Conservation (phyloP, 2,329 filamentous ascomycete species). For the Fusarium heterosporum region DNA sequence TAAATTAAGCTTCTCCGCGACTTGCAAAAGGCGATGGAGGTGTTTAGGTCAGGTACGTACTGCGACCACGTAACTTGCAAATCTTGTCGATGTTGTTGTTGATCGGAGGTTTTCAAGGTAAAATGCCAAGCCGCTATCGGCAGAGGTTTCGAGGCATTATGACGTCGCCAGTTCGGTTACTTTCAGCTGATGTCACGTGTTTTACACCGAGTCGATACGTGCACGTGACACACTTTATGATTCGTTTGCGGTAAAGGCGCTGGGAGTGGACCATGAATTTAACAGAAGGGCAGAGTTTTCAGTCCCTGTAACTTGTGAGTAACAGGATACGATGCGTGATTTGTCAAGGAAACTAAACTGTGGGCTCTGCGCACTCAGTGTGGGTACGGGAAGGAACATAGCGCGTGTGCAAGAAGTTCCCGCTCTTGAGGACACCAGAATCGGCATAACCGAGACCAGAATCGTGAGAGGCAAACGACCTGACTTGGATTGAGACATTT, state of each 20-base stretch:
- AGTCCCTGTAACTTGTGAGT: background rate
- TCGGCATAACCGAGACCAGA: conserved; percentile 2
- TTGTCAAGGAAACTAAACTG: conserved; percentile 7
- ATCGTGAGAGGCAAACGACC: background rate
- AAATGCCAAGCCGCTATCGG: conserved; percentile 12
- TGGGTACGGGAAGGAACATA: conserved; percentile 16
- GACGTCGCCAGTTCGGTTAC: conserved; percentile 21
- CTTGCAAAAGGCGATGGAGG: background rate
- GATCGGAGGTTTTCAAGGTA: conserved; percentile 7
- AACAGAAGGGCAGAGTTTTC: conserved; percentile 31
- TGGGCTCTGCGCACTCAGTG: conserved; percentile 1
- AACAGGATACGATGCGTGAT: conserved; percentile 15
- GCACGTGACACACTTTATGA: conserved; percentile 31
- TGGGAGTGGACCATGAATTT: conserved; percentile 9
- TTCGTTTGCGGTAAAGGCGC: conserved; percentile 20
- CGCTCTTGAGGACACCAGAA: conserved; percentile 2
- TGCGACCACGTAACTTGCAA: background rate
- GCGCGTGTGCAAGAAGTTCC: conserved; percentile 17
- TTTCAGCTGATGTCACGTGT: conserved; percentile 5
- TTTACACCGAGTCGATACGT: background rate
- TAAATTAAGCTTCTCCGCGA: conserved; percentile 31
- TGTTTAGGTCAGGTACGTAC: conserved; percentile 1
- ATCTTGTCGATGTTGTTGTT: background rate
- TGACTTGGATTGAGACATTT: background rate
- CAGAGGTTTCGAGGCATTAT: background rate